A percentile compares a stretch with the other conserved stretches of the same genome.
Conservation (phyloP, 2,329 filamentous ascomycete genomes). For the Aurifilum marmelostoma region DNA sequence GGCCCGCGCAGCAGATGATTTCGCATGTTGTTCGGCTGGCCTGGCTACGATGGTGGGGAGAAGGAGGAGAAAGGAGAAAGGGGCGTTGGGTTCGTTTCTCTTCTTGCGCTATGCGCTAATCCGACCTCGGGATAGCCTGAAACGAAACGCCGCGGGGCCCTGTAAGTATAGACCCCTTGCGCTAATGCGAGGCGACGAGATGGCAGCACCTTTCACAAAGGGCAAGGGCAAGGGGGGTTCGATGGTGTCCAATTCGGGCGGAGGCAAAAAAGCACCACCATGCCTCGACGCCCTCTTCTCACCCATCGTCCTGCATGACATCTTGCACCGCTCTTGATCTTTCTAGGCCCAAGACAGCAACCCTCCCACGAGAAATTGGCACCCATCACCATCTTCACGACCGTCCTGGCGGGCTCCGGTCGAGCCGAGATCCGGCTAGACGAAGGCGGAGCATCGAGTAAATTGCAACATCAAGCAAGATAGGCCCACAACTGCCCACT, state of each 20-base stretch:
- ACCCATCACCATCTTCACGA: background rate
- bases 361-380: background rate
- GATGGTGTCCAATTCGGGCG: background rate
- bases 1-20: slow-evolving; percentile 1
- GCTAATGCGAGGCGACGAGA: slow-evolving; percentile 5
- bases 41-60: background rate
- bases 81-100: background rate
- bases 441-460: background rate
- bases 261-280: background rate
- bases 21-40: background rate
- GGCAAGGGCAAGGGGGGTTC: background rate
- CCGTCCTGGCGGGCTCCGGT: background rate
- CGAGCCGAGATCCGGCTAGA: slow-evolving; percentile 11
- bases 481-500: background rate
- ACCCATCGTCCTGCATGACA: background rate
- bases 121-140: slow-evolving; percentile 5
- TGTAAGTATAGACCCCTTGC: slow-evolving; percentile 7
- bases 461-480: slow-evolving; percentile 7
- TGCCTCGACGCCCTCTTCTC: background rate
- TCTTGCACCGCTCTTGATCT: slow-evolving; percentile 1
- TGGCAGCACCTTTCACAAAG: slow-evolving; percentile 6
- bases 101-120: background rate
- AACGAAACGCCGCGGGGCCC: slow-evolving; percentile 5
- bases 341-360: background rate
- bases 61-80: background rate